Percentiles rank a stretch among this genome's conserved stretches.
These are phyloP conservation scores for Salix exigua DNA, from an alignment of 345 rosid genomes.

Conservation along the genomic window DNA sequence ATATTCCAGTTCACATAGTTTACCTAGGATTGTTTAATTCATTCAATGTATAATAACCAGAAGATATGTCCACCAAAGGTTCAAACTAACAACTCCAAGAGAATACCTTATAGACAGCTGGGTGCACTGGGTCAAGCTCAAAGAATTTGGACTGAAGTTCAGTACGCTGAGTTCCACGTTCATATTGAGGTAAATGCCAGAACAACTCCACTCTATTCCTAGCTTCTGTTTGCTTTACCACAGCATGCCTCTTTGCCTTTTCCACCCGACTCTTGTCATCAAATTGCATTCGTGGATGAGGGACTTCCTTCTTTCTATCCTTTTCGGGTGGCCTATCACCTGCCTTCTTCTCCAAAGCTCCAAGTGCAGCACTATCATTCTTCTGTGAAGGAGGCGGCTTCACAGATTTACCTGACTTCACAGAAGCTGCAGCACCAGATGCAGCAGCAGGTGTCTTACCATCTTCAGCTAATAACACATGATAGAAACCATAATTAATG, in stretches of 20 bases:
- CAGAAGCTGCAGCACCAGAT: constrained; percentile 29
- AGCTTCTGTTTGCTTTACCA: constrained; percentile 84
- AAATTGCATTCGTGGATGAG: constrained; percentile 94
- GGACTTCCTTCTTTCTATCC: constrained; percentile 90
- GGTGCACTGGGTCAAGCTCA: constrained; percentile 88
- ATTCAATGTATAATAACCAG: not conserved
- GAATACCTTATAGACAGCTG: constrained; percentile 80
- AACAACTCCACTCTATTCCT: constrained; percentile 87
- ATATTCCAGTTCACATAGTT: not conserved
- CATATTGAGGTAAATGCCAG: constrained; percentile 97
- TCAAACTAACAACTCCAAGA: not conserved
- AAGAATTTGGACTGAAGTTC: constrained; percentile 80
- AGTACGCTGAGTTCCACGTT: constrained; percentile 84
- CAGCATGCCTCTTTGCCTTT: constrained; percentile 85
- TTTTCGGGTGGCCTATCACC: constrained; percentile 64
- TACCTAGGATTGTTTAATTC: not conserved
- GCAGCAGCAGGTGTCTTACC: constrained; percentile 36
- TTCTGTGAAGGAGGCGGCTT: constrained; percentile 53
- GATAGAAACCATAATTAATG: not conserved
- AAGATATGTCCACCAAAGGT: not conserved
- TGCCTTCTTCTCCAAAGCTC: constrained; percentile 70
- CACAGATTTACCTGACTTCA: constrained; percentile 47
- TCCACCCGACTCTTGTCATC: constrained; percentile 87
- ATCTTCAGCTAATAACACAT: constrained; percentile 45
- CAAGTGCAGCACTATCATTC: constrained; percentile 47